phyloP scores from a whole-genome alignment of 495 filamentous ascomycete genomes.

The Physcia stellaris region DNA sequence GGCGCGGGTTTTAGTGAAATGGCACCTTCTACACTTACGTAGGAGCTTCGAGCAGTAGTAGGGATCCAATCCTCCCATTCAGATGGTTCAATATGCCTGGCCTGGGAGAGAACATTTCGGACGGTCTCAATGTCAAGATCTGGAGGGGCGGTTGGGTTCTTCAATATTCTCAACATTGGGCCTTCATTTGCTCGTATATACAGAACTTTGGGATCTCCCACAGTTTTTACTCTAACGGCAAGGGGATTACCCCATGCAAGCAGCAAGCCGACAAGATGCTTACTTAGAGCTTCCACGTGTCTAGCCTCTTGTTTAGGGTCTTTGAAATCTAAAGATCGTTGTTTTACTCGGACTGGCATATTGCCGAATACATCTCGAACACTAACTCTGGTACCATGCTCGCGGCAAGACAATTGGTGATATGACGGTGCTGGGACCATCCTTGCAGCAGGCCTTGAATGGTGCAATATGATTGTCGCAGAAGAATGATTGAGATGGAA shows the following conservation, averaged over 20 bases:
- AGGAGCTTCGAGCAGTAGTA: conserved; percentile 46
- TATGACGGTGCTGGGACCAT: conserved; percentile 49
- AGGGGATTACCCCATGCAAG: conserved; percentile 45
- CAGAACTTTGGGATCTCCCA: conserved; percentile 11
- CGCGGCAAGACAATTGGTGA: conserved; percentile 38
- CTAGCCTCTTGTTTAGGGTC: conserved; percentile 44
- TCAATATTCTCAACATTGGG: neutral
- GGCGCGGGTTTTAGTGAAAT: conserved; percentile 58
- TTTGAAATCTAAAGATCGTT: conserved; percentile 38
- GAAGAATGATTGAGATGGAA: conserved; percentile 47
- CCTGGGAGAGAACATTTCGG: conserved; percentile 48
- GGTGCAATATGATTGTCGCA: conserved; percentile 60
- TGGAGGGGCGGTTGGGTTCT: neutral
- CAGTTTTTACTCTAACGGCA: conserved; percentile 30
- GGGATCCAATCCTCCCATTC: conserved; percentile 48
- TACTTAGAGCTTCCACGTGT: conserved; percentile 56
- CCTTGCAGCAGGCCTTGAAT: conserved; percentile 53
- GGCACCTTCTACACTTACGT: conserved; percentile 47
- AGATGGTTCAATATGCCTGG: conserved; percentile 39
- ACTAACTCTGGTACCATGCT: conserved; percentile 64
- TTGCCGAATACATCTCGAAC: conserved; percentile 87
- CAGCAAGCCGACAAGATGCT: conserved; percentile 44
- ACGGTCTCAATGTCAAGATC: conserved; percentile 24
- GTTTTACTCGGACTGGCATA: conserved; percentile 93
- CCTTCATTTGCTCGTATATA: conserved; percentile 8